Conservation (phyloP, 805 yeast genomes). For the Cyberlindnera mycetangii region DNA sequence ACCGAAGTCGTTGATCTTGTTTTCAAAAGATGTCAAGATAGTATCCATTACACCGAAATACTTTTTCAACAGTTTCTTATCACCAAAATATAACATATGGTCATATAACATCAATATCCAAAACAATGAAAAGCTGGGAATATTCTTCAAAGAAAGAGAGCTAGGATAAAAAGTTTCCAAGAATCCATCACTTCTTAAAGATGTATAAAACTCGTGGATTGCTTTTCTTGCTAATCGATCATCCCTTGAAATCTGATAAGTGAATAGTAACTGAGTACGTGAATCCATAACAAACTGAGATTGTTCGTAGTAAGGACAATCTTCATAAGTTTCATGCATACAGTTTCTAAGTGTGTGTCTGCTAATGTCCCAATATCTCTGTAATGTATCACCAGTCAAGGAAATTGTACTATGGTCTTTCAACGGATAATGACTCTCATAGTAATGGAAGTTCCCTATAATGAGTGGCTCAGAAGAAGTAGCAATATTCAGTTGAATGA, state of each 20-base stretch:
- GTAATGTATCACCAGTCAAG: not conserved
- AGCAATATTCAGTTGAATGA: not conserved
- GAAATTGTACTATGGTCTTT: not conserved
- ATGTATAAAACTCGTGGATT: slow-evolving; percentile 1
- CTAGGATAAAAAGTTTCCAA: not conserved
- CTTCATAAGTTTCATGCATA: slow-evolving; percentile 4
- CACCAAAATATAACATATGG: slow-evolving; percentile 2
- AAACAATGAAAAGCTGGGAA: slow-evolving; percentile 1
- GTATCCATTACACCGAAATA: slow-evolving; percentile 1
- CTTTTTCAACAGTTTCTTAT: not conserved
- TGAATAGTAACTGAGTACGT: slow-evolving; percentile 1
- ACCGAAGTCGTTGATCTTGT: not conserved
- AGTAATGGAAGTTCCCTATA: not conserved
- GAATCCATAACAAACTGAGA: slow-evolving; percentile 1
- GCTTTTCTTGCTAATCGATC: slow-evolving; percentile 1
- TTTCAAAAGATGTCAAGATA: not conserved
- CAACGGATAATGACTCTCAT: not conserved
- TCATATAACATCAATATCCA: slow-evolving; percentile 1
- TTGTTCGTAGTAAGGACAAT: slow-evolving; percentile 3
- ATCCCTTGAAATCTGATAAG: slow-evolving; percentile 2
- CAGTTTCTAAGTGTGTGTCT: slow-evolving; percentile 1
- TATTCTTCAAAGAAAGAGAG: not conserved
- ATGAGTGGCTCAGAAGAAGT: not conserved
- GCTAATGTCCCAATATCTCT: slow-evolving; percentile 1
- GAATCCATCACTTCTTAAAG: slow-evolving; percentile 1